A percentile compares a stretch with the other conserved stretches of the same genome.
These are phyloP conservation scores for Heliamphora pulchella DNA, from an alignment of 179 eudicot species.

Conservation along the genomic window DNA sequence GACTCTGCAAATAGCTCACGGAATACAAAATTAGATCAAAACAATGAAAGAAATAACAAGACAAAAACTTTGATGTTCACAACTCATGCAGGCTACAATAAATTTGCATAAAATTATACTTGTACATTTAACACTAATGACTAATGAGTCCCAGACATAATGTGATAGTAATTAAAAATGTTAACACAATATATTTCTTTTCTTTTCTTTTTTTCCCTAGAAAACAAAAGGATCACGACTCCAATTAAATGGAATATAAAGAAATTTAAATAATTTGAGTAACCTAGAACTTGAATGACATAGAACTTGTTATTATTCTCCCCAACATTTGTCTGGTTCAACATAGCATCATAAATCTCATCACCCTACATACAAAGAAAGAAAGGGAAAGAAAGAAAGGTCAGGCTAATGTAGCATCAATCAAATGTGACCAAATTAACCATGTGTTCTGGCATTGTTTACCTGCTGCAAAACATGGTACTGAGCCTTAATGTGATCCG, in stretches of 20 bases:
- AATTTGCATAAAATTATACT: background rate
- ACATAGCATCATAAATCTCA: constrained; percentile 89
- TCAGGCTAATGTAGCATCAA: constrained; percentile 6
- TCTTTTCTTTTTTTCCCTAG: background rate
- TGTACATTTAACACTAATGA: background rate
- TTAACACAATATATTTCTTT: background rate
- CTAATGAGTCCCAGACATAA: too few relatives aligned
- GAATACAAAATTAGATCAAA: background rate
- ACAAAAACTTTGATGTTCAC: background rate
- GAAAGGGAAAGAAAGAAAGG: background rate
- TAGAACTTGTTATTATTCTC: constrained; percentile 92
- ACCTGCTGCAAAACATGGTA: constrained; percentile 87
- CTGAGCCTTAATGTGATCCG: constrained; percentile 58
- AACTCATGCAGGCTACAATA: background rate
- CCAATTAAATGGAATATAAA: background rate
- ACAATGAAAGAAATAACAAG: background rate
- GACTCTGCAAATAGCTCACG: constrained; percentile 49
- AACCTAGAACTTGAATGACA: constrained; percentile 81
- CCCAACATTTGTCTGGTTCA: constrained; percentile 97
- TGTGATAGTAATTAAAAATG: background rate
- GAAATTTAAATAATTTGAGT: background rate
- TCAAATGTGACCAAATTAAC: background rate
- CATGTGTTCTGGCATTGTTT: constrained; percentile 2
- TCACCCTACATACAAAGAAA: constrained; percentile 44
- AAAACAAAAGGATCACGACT: background rate